A percentile compares a stretch with the other conserved stretches of the same genome.
phyloP scores from a whole-genome alignment of 2,329 filamentous ascomycete genomes.

The Fusarium tuaranense region DNA sequence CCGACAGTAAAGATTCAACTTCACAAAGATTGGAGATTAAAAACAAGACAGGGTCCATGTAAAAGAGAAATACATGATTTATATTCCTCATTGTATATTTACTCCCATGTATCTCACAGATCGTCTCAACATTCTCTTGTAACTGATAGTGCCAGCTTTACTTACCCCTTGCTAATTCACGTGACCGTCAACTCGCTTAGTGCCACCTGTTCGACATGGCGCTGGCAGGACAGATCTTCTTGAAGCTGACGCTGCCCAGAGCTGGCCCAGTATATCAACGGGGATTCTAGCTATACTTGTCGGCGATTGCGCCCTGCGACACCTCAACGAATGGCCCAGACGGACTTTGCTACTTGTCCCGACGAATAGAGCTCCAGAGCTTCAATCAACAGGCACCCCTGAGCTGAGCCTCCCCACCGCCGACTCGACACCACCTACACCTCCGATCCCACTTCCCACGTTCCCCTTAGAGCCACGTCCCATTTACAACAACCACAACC shows the following conservation, averaged over 20 bases:
- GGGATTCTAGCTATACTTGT: slow-evolving; percentile 45
- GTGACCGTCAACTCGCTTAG: slow-evolving; percentile 50
- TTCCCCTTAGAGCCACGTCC: slow-evolving; percentile 45
- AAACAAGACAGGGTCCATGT: neutral
- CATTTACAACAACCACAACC: slow-evolving; percentile 42
- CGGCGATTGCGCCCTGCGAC: slow-evolving; percentile 45
- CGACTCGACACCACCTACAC: slow-evolving; percentile 44
- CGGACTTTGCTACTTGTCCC: slow-evolving; percentile 39
- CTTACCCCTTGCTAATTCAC: slow-evolving; percentile 43
- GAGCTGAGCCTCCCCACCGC: slow-evolving; percentile 51
- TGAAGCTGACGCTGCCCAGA: slow-evolving; percentile 48
- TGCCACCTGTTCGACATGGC: slow-evolving; percentile 55
- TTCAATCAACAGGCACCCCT: slow-evolving; percentile 39
- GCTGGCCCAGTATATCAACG: slow-evolving; percentile 44
- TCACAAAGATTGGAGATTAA: neutral
- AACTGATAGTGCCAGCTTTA: neutral
- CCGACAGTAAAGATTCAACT: neutral
- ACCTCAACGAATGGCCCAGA: slow-evolving; percentile 47
- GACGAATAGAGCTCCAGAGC: slow-evolving; percentile 41
- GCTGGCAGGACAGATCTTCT: slow-evolving; percentile 53
- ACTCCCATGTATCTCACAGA: neutral
- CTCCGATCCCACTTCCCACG: slow-evolving; percentile 40
- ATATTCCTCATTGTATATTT: neutral
- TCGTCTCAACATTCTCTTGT: neutral
- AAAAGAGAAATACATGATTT: neutral